Evolutionary conservation across 345 rosid species (phyloP).

Genomic region (Hypericum perforatum): DNA sequence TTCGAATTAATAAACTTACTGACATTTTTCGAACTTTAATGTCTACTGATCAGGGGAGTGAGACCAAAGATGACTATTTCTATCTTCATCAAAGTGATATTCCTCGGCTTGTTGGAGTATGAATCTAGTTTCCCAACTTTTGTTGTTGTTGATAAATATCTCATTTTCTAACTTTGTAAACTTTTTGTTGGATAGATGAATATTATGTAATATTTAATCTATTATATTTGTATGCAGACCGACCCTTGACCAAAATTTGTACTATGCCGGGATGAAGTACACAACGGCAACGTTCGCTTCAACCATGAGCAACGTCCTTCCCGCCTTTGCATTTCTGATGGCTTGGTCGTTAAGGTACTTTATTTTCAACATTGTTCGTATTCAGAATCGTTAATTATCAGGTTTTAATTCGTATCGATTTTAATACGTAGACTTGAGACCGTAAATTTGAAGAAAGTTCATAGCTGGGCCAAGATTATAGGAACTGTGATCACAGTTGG

Average conservation of each 20-base stretch:
- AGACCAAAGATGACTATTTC: constrained; percentile 73
- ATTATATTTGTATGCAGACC: constrained; percentile 31
- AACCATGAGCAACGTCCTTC: constrained; percentile 71
- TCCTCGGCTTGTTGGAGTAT: constrained; percentile 71
- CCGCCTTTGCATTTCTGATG: constrained; percentile 78
- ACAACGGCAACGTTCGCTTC: constrained; percentile 78
- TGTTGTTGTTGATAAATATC: neutral
- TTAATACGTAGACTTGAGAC: constrained; percentile 52
- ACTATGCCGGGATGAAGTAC: constrained; percentile 72
- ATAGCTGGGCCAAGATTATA: constrained; percentile 70
- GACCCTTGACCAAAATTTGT: constrained; percentile 51
- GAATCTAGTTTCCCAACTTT: constrained; percentile 6
- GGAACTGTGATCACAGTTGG: constrained; percentile 81
- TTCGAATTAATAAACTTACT: too few relatives aligned
- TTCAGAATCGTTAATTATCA: neutral
- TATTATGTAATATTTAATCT: neutral
- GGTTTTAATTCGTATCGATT: neutral
- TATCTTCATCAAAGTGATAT: constrained; percentile 47
- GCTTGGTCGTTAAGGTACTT: constrained; percentile 69
- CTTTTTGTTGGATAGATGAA: neutral
- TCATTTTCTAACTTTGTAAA: neutral
- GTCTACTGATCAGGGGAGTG: constrained; percentile 36
- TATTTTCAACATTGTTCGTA: neutral
- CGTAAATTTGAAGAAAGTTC: constrained; percentile 40
- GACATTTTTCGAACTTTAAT: too few relatives aligned